Evolutionary conservation across 495 filamentous ascomycete species (phyloP).

Genomic region (Lasiosphaeria ovina): DNA sequence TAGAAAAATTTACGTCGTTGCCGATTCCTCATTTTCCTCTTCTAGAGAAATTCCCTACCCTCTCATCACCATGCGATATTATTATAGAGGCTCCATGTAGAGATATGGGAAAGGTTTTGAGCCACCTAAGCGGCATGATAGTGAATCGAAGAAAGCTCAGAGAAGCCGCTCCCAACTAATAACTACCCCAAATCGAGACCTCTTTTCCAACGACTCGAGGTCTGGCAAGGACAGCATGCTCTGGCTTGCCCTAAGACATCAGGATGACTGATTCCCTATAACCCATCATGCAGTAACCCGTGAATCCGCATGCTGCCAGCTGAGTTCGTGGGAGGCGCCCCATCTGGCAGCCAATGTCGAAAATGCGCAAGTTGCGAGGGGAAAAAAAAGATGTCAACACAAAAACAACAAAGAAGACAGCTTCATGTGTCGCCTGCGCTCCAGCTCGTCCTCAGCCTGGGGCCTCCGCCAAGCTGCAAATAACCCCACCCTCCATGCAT

Average conservation of each 20-base stretch:
- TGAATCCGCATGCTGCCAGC: too few species aligned
- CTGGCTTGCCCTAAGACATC: not conserved
- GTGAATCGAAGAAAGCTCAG: not conserved
- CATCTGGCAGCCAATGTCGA: too few species aligned
- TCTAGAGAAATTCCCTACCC: too few species aligned
- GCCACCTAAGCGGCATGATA: not conserved
- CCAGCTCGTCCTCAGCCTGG: not conserved
- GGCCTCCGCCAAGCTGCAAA: not conserved
- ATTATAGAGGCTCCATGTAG: too few species aligned
- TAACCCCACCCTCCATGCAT: not conserved
- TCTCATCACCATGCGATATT: too few species aligned
- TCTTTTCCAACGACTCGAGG: constrained; percentile 5
- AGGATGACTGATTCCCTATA: not conserved
- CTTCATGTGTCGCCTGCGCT: not conserved
- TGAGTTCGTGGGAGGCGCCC: too few species aligned
- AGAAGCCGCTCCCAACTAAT: not conserved
- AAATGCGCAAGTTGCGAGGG: too few species aligned
- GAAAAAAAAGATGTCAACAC: too few species aligned
- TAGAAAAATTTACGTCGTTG: too few species aligned
- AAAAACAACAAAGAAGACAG: too few species aligned
- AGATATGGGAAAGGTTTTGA: not conserved
- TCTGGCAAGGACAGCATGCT: not conserved
- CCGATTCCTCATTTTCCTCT: too few species aligned
- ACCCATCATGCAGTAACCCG: too few species aligned
- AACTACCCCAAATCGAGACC: not conserved